A percentile compares a stretch with the other conserved stretches of the same genome.
These are phyloP conservation scores for Penicillium tannophilum DNA, from an alignment of 495 filamentous ascomycete genomes.

Conservation along the genomic window DNA sequence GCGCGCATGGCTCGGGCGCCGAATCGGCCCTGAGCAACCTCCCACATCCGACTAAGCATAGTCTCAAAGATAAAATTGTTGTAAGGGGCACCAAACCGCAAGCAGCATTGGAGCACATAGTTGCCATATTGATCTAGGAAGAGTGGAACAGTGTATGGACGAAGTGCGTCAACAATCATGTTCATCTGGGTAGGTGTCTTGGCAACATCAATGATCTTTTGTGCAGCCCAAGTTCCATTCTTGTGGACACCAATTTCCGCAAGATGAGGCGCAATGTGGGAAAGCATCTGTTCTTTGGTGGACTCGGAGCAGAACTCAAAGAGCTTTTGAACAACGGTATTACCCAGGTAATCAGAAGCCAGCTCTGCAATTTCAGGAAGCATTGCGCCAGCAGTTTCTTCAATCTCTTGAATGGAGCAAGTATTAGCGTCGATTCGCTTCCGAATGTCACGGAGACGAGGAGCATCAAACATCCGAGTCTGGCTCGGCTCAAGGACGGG, in stretches of 20 bases:
- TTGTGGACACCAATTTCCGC: slow-evolving; percentile 98
- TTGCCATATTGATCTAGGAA: slow-evolving; percentile 99
- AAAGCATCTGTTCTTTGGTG: slow-evolving; percentile 88
- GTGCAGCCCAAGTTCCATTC: slow-evolving; percentile 98
- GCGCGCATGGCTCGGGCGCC: slow-evolving; percentile 95
- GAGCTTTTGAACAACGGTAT: slow-evolving; percentile 98
- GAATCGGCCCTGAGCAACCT: slow-evolving; percentile 88
- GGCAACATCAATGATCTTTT: slow-evolving; percentile 98
- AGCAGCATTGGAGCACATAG: slow-evolving; percentile 94
- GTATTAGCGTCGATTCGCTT: slow-evolving; percentile 96
- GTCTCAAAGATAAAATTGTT: slow-evolving; percentile 98
- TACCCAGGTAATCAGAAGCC: slow-evolving; percentile 92
- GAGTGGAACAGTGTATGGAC: slow-evolving; percentile 81
- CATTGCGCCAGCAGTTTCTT: slow-evolving; percentile 89
- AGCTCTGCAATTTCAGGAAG: slow-evolving; percentile 94
- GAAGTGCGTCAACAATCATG: slow-evolving; percentile 79
- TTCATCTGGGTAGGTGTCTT: slow-evolving; percentile 81
- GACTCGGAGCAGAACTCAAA: slow-evolving; percentile 94
- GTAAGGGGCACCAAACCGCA: slow-evolving; percentile 83
- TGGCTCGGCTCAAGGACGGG: slow-evolving; percentile 85
- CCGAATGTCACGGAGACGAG: slow-evolving; percentile 91
- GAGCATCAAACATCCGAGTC: slow-evolving; percentile 89
- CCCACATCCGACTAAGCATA: slow-evolving; percentile 95
- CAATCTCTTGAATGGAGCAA: slow-evolving; percentile 82
- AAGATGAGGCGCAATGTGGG: slow-evolving; percentile 84